Evolutionary conservation across 2,329 filamentous ascomycete genomes (phyloP).

Genomic region (Pseudogymnoascus sp.): DNA sequence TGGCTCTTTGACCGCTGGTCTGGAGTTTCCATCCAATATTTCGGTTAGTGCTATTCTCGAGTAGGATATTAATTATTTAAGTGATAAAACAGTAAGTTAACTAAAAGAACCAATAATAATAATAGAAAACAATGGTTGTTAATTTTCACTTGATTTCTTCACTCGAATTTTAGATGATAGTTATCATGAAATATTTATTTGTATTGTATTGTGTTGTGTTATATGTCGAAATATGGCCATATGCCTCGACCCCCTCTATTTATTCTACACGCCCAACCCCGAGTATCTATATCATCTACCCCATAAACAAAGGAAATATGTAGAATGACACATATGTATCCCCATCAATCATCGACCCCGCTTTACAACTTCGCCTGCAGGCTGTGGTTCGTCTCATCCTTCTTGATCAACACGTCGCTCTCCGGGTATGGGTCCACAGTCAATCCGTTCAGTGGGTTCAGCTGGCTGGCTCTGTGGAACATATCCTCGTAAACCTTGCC

Average conservation of each 20-base stretch:
- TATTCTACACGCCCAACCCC: slow-evolving; percentile 5
- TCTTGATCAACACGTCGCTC: slow-evolving; percentile 51
- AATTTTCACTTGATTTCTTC: no score
- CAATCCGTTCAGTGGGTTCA: slow-evolving; percentile 65
- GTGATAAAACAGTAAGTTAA: no score
- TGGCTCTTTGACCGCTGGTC: not conserved
- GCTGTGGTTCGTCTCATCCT: slow-evolving; percentile 38
- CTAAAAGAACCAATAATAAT: no score
- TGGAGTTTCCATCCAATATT: not conserved
- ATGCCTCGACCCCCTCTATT: not conserved
- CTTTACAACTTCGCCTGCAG: slow-evolving; percentile 43
- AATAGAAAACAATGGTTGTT: no score
- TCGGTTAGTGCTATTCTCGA: not conserved
- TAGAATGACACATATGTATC: not conserved
- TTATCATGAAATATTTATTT: slow-evolving; percentile 3
- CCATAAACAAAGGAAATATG: not conserved
- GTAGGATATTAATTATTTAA: not conserved
- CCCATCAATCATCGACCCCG: not conserved
- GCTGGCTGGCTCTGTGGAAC: slow-evolving; percentile 61
- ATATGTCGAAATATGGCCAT: not conserved
- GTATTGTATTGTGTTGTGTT: not conserved
- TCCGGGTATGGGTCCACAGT: slow-evolving; percentile 66
- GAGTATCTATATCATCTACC: not conserved
- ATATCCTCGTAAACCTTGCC: slow-evolving; percentile 72
- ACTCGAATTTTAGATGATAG: not conserved